phyloP scores from a whole-genome alignment of 2,329 filamentous ascomycete genomes.

The Cladosporium colombiae region DNA sequence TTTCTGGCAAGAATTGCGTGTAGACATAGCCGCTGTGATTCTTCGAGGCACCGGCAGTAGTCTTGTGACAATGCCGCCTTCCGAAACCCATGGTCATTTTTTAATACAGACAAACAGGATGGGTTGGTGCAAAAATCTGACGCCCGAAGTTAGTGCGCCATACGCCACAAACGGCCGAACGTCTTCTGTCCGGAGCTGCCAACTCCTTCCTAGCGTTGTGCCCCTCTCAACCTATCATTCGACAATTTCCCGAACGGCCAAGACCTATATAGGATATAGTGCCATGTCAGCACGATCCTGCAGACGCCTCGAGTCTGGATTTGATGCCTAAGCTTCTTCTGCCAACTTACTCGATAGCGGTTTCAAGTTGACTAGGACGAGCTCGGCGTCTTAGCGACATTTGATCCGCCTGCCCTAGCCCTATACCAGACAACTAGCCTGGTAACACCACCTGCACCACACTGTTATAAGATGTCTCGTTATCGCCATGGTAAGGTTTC shows the following conservation, averaged over 20 bases:
- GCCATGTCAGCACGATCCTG: slow-evolving; percentile 1
- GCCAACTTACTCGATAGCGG: not conserved
- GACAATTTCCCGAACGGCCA: not conserved
- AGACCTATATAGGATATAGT: slow-evolving; percentile 1
- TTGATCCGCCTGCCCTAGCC: not conserved
- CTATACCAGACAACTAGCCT: slow-evolving; percentile 3
- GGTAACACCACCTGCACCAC: not conserved
- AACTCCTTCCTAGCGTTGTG: not conserved
- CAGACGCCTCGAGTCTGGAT: not conserved
- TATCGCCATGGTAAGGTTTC: not conserved
- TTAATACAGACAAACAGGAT: not conserved
- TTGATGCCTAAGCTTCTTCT: not conserved
- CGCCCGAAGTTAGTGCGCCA: not conserved
- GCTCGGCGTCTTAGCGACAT: slow-evolving; percentile 4
- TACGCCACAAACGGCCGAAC: not conserved
- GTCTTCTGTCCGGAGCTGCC: not conserved
- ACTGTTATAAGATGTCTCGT: not conserved
- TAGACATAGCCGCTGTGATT: not conserved
- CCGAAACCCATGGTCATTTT: not conserved
- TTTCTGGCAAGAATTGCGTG: not conserved
- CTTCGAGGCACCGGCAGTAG: not conserved
- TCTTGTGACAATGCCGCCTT: not conserved
- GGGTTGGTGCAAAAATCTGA: not conserved
- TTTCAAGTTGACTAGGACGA: not conserved
- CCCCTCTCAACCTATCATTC: not conserved